These are phyloP conservation scores for Pyrenophora teres DNA, from an alignment of 2,329 filamentous ascomycete species.

Conservation along the genomic window DNA sequence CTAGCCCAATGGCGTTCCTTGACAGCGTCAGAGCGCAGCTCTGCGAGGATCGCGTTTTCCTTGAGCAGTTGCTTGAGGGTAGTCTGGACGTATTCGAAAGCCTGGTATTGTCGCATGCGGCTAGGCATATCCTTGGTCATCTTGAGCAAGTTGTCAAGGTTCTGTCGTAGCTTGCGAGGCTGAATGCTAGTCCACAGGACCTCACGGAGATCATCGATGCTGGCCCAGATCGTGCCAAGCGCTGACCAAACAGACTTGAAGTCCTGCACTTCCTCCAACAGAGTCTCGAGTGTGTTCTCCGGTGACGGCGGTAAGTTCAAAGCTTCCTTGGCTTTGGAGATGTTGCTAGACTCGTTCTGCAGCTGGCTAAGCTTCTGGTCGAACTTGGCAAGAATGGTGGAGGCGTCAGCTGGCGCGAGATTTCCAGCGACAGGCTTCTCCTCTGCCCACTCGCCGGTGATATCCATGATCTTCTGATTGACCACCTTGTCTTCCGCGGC, in stretches of 20 bases:
- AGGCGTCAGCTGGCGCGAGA: slow-evolving; percentile 87
- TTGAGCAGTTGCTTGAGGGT: slow-evolving; percentile 87
- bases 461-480: slow-evolving; percentile 82
- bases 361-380: slow-evolving; percentile 83
- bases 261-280: slow-evolving; percentile 95
- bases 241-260: slow-evolving; percentile 99
- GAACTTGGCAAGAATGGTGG: slow-evolving; percentile 78
- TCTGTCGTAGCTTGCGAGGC: slow-evolving; percentile 86
- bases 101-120: slow-evolving; percentile 97
- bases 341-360: slow-evolving; percentile 87
- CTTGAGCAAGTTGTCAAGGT: slow-evolving; percentile 90
- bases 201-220: slow-evolving; percentile 89
- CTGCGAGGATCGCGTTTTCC: slow-evolving; percentile 83
- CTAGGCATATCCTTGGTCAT: slow-evolving; percentile 99
- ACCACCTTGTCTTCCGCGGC: slow-evolving; percentile 91
- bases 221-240: slow-evolving; percentile 94
- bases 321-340: slow-evolving; percentile 94
- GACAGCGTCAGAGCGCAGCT: slow-evolving; percentile 95
- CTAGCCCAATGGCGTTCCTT: slow-evolving; percentile 96
- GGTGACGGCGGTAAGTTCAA: slow-evolving; percentile 82
- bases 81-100: slow-evolving; percentile 97
- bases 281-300: slow-evolving; percentile 79
- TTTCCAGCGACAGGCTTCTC: slow-evolving; percentile 96
- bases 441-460: slow-evolving; percentile 87
- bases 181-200: slow-evolving; percentile 94